Evolutionary conservation across 192 early-diverging fungal species (phyloP).

Genomic region (Coemansia sp.): DNA sequence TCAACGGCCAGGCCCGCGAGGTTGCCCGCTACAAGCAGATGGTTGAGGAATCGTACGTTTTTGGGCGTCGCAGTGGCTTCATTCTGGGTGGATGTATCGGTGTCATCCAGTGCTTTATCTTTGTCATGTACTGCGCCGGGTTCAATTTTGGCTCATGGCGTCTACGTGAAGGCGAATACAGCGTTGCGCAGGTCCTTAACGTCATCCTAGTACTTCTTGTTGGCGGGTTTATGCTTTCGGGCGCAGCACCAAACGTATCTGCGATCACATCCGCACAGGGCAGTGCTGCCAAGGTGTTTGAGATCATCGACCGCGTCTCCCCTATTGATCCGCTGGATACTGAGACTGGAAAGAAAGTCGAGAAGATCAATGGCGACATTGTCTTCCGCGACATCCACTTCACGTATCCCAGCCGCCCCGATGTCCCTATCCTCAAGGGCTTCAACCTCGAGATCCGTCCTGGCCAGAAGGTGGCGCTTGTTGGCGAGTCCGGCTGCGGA

Average conservation of each 20-base stretch:
- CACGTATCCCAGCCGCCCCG: conserved; percentile 80
- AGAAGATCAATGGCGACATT: conserved; percentile 62
- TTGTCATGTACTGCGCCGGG: conserved; percentile 71
- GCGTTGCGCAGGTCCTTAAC: conserved; percentile 63
- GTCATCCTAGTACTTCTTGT: conserved; percentile 87
- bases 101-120: conserved; percentile 72
- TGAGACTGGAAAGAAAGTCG: conserved; percentile 41
- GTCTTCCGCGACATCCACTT: conserved; percentile 81
- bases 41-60: conserved; percentile 66
- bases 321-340: conserved; percentile 65
- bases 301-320: conserved; percentile 80
- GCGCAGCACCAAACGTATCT: conserved; percentile 69
- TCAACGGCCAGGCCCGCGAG: conserved; percentile 77
- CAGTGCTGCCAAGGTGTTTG: conserved; percentile 78
- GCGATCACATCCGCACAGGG: conserved; percentile 77
- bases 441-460: conserved; percentile 73
- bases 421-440: conserved; percentile 77
- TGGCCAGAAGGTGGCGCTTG: conserved; percentile 86
- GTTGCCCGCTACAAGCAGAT: conserved; percentile 61
- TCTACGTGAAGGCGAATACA: conserved; percentile 53
- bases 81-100: conserved; percentile 70
- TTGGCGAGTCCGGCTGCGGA: conserved; percentile 83
- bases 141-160: conserved; percentile 77
- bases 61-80: conserved; percentile 66
- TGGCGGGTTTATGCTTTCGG: conserved; percentile 71